Percentiles rank a stretch among this genome's conserved stretches.
These are phyloP conservation scores for Amanita phalloides DNA, from an alignment of 768 basidiomycete species.

Conservation along the genomic window DNA sequence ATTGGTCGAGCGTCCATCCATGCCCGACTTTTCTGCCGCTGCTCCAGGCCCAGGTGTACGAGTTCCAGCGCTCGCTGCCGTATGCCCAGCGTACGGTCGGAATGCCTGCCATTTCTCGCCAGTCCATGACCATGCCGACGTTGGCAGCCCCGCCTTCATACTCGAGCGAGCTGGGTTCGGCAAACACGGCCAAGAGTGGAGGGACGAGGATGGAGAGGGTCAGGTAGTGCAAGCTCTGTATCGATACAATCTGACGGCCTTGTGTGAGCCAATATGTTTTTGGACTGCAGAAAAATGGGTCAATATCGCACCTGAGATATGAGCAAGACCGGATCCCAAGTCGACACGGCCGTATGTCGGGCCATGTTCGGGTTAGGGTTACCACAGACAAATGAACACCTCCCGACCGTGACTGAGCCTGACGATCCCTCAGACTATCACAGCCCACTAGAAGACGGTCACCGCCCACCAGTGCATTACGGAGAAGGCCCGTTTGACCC, in stretches of 20 bases:
- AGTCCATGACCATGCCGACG: conserved; percentile 92
- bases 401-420: neutral
- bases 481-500: conserved; percentile 70
- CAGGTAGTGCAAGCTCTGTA: conserved; percentile 92
- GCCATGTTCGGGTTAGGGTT: conserved; percentile 20
- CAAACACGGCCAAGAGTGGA: conserved; percentile 64
- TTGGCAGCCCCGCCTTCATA: conserved; percentile 77
- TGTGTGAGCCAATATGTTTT: neutral
- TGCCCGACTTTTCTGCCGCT: conserved; percentile 67
- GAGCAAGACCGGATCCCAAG: conserved; percentile 86
- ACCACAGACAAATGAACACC: conserved; percentile 5
- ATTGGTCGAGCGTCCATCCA: conserved; percentile 39
- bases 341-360: conserved; percentile 28
- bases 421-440: too few species aligned
- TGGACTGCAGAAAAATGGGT: neutral
- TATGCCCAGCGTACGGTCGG: conserved; percentile 63
- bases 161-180: conserved; percentile 55
- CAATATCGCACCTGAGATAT: conserved; percentile 61
- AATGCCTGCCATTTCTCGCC: conserved; percentile 88
- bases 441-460: too few species aligned
- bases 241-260: conserved; percentile 66
- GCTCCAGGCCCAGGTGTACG: conserved; percentile 69
- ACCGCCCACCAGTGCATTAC: conserved; percentile 40
- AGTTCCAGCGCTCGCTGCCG: conserved; percentile 54
- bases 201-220: conserved; percentile 78